Evolutionary conservation across 441 rosid genomes (phyloP), one percentile per base, ranked within the genome.

Genomic region (Capsella rubella): DNA sequence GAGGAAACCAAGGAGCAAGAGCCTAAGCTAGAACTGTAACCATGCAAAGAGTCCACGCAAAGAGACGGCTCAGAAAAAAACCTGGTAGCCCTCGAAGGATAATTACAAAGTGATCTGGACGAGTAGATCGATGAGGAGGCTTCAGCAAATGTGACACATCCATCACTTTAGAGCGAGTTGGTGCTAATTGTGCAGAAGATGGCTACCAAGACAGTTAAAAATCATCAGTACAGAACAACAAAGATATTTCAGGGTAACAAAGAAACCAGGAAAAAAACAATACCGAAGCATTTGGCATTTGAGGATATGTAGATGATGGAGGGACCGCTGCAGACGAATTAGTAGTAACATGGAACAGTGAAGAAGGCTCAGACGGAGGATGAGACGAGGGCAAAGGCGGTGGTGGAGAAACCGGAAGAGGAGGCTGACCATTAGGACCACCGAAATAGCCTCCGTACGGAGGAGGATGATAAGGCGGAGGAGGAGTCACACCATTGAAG

Each of bases 81-180:
- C 97, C 99, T 52, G 97, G 97, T 75, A 95, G 91, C 40, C 99
- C 99, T 29, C 97, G 89, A 57, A 90, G 90, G 51, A 95, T 88
- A 64, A 95, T 80, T 53, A 87, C 97, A 83, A 95, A 79, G 81
- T 86, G 91, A 81, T 87, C 93, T 46, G 93, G 97, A 15, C 92
- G 97, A 51, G 83, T 57, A 4, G 85, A 76, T 28, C 93, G 84
- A 82, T 81, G 73, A 69, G 97, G 97, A 73, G 74, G 80, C 84
- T 82, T 89, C 65, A 95, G 87, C 79, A 95, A 77, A 61, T 85
- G 79, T 10, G 89, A 82, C 65, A 94, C 93, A 79, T 89, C 90
- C 37, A 95, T 65, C 34, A 84, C 67, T 75, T 78, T 85, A 16
- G 85, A 85, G 81, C 81, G 88, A 75, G 67, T 70, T 18, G 80